Conservation (phyloP, 306 rosid species). For the Corylus americana region DNA sequence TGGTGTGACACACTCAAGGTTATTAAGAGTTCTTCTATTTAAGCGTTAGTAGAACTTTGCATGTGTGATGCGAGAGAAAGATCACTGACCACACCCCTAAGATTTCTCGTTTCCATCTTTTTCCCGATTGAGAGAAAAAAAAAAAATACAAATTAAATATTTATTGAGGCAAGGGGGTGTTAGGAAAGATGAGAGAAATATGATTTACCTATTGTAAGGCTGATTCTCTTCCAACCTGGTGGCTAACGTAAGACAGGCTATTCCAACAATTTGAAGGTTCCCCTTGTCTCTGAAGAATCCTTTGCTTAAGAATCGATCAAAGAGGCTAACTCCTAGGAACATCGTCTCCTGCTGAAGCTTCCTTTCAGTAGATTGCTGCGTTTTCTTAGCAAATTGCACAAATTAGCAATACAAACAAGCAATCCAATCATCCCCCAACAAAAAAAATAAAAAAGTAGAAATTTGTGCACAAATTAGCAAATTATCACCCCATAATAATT, state of each 20-base stretch:
- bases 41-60: neutral
- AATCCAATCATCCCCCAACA: neutral
- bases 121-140: neutral
- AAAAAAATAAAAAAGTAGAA: too few species aligned
- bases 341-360: constrained; percentile 80
- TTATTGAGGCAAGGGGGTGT: neutral
- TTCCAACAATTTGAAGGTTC: constrained; percentile 71
- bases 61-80: neutral
- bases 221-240: constrained; percentile 93
- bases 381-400: constrained; percentile 28
- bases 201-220: constrained; percentile 60
- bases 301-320: constrained; percentile 78
- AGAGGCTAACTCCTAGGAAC: constrained; percentile 77
- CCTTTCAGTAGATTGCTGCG: constrained; percentile 52
- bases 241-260: constrained; percentile 85
- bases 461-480: too few species aligned
- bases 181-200: neutral
- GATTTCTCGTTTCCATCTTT: neutral
- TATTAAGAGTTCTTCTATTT: neutral
- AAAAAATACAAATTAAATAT: neutral
- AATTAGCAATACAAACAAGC: constrained; percentile 1
- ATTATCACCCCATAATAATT: too few species aligned
- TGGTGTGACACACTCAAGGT: neutral
- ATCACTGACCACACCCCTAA: neutral
- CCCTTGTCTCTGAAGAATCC: constrained; percentile 68